Evolutionary conservation across 2,329 filamentous ascomycete species (phyloP).

Genomic region (Pseudodiploospora longispora): DNA sequence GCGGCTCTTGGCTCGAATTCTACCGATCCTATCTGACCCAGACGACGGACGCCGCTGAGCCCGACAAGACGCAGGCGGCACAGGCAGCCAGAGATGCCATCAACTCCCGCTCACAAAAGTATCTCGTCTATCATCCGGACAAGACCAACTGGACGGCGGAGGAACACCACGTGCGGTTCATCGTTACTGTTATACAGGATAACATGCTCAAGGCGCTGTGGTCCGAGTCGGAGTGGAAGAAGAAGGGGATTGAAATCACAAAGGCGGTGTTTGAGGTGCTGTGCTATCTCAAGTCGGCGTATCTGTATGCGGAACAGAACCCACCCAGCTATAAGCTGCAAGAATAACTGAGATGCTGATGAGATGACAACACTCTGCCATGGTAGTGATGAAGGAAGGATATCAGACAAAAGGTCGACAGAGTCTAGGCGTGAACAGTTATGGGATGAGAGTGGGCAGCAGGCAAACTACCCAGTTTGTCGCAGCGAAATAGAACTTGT

Average conservation of each 20-base stretch:
- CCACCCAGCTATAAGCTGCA: constrained; percentile 21
- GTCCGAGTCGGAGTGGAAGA: constrained; percentile 20
- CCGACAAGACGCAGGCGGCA: constrained; percentile 24
- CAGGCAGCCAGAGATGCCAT: constrained; percentile 24
- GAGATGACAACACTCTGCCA: not conserved
- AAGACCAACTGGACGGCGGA: constrained; percentile 27
- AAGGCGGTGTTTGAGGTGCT: constrained; percentile 30
- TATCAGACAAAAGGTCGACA: too few relatives aligned
- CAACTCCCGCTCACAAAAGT: constrained; percentile 19
- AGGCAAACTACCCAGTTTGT: too few relatives aligned
- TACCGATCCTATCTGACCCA: constrained; percentile 20
- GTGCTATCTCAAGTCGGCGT: constrained; percentile 22
- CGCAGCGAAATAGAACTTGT: too few relatives aligned
- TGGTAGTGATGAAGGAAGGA: too few relatives aligned
- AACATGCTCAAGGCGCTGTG: constrained; percentile 26
- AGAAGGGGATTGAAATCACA: constrained; percentile 21
- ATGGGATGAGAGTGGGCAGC: too few relatives aligned
- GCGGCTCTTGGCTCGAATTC: constrained; percentile 31
- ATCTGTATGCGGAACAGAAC: constrained; percentile 11
- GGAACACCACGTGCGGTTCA: constrained; percentile 32
- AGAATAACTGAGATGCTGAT: not conserved
- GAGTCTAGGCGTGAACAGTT: too few relatives aligned
- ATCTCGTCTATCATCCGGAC: constrained; percentile 27
- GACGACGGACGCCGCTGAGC: constrained; percentile 15
- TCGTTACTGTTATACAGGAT: constrained; percentile 26